Conservation (phyloP, 2,329 filamentous ascomycete species). For the Ophiostoma pallidulum region DNA sequence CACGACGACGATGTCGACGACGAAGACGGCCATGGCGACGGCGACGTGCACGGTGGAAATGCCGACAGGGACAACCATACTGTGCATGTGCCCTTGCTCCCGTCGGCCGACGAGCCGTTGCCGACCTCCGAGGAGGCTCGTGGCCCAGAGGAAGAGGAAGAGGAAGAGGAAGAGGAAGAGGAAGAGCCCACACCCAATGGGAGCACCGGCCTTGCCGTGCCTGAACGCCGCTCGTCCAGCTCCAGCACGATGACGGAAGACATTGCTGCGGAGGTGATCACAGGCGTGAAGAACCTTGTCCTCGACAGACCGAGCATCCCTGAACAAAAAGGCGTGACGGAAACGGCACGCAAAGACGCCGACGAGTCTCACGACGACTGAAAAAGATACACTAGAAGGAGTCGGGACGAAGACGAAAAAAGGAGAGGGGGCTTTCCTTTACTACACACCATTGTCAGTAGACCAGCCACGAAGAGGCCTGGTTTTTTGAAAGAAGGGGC, state of each 20-base stretch:
- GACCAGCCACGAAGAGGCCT: too few relatives aligned
- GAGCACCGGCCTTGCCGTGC: conserved; percentile 14
- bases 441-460: too few relatives aligned
- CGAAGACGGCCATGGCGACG: conserved; percentile 28
- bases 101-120: conserved; percentile 45
- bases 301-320: conserved; percentile 24
- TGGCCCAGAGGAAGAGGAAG: too few relatives aligned
- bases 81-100: too few relatives aligned
- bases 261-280: conserved; percentile 47
- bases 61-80: conserved; percentile 41
- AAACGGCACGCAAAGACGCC: neutral
- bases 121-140: conserved; percentile 24
- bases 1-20: neutral
- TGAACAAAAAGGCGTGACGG: neutral
- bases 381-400: too few relatives aligned
- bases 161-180: too few relatives aligned
- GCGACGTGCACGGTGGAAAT: conserved; percentile 21
- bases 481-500: too few relatives aligned
- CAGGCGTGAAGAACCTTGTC: conserved; percentile 46
- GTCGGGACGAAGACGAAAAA: too few relatives aligned
- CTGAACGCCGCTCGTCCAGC: neutral
- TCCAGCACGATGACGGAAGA: conserved; percentile 31
- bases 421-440: too few relatives aligned
- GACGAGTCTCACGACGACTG: too few relatives aligned
- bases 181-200: too few relatives aligned